Evolutionary conservation across 2,329 filamentous ascomycete species (phyloP), one percentile per base, ranked within the genome.

Genomic region (Aschersonia sp.): DNA sequence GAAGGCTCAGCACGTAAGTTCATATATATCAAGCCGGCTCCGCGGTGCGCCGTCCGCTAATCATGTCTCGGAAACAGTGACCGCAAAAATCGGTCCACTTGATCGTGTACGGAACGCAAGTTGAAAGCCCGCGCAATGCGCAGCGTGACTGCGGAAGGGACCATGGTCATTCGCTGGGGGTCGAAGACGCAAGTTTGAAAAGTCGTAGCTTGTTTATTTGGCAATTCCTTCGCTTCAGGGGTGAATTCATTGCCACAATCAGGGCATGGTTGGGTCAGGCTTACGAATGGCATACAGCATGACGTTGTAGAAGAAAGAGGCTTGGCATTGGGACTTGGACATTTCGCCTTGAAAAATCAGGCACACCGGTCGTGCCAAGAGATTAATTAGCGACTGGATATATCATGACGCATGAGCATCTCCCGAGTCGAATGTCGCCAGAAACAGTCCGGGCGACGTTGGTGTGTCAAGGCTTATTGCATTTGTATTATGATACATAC

Each of bases 1-100:
- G 92, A 66, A 80, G 90, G 64, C 84, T 98, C 59, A 96, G 88
- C 83, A 94, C 94, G 92, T 97, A 53, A 63, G 56, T 56, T 8
- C 0, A n/a, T 30, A 31, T 31, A 11, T 4, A 8, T 43, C 10
- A 30, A 8, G 9, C 35, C 35, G 35, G 35, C 35, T 12, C 35
- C 9, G 9, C 35, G 4, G 9, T 39, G 35, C 4, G 35, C 12
- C 12, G 22, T 3, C 35, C 12, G 35, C 35, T 39, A 39, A 39
- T 39, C 40, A 22, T 42, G 40, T 22, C 11, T 11, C 11, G 40
- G 11, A n/a, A n/a, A 30, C 30, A 43, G 42, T 43, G 42, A 43
- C 29, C 42, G 42, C 42, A 43, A 43, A 29, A 30, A n/a, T 5
- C 42, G 42, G 31, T 10, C 14, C 9, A 7, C 22, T 10, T 43